Conservation (phyloP, 2,329 filamentous ascomycete species). For the Hypoxylon sp. region DNA sequence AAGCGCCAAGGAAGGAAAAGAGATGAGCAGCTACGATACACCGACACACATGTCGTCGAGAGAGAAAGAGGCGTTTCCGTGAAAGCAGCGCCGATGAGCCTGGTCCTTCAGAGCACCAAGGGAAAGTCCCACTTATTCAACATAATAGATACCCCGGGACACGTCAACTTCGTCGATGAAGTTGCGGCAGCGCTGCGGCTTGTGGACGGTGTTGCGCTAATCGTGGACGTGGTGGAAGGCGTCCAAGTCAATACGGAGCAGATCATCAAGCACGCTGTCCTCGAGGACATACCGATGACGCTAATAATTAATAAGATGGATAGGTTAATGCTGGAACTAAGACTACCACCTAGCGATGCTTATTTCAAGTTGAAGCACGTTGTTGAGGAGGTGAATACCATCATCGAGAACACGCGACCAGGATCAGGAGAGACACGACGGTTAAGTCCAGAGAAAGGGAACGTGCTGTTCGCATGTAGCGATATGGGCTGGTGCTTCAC, state of each 20-base stretch:
- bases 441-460: conserved; percentile 94
- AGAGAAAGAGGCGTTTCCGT: conserved; percentile 89
- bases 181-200: conserved; percentile 87
- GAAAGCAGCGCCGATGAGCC: conserved; percentile 92
- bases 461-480: conserved; percentile 95
- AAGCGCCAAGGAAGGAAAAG: conserved; percentile 81
- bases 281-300: conserved; percentile 88
- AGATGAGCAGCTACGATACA: conserved; percentile 93
- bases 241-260: conserved; percentile 98
- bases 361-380: conserved; percentile 99
- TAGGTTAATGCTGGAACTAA: conserved; percentile 89
- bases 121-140: conserved; percentile 97
- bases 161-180: conserved; percentile 98
- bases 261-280: conserved; percentile 93
- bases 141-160: conserved; percentile 93
- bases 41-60: conserved; percentile 89
- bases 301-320: conserved; percentile 98
- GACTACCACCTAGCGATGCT: conserved; percentile 91
- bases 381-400: conserved; percentile 96
- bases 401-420: conserved; percentile 88
- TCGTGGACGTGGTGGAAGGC: conserved; percentile 97
- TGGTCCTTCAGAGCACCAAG: conserved; percentile 86
- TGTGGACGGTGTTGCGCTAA: conserved; percentile 89
- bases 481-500: conserved; percentile 98
- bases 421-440: conserved; percentile 80